Evolutionary conservation across 2,329 filamentous ascomycete species (phyloP), one percentile per base, ranked within the genome.

Genomic region (Xylariomycetidae sp.): DNA sequence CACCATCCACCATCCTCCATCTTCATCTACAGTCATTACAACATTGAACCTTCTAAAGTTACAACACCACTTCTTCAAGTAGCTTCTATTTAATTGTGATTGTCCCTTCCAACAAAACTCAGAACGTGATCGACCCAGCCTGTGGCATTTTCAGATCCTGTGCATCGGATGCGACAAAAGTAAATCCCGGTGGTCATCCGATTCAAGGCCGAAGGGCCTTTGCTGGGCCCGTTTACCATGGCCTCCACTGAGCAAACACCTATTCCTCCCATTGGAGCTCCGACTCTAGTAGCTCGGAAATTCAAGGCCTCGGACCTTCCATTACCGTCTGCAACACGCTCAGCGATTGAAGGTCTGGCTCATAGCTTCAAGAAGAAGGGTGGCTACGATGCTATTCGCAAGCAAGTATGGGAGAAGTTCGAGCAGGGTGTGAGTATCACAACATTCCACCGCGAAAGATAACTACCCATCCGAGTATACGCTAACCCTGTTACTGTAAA

Each of bases 301-400:
- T 77, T 82, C 56, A 87, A 87, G 57, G 76, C 83, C 3, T 82
- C 81, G 0, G 85, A 90, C 48, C 69, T 90, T 13, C 85, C 85
- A 2, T 63, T 89, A 14, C 75, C 83, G 5, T 82, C 81, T 3
- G 73, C 78, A n/a, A 85, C 86, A 33, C 73, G 83, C 44, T 73
- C 75, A 2, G 80, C 82, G 2, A 87, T 90, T 36, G 85, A 89
- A 48, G 74, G 72, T 12, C 72, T 90, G 15, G 76, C 85, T n/a
- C 81, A 86, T 53, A 82, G 75, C 9, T 90, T 89, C 65, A 89
- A 89, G 62, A 90, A 89, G 64, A 88, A 87, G 59, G 86, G 86
- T 40, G 83, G 84, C 37, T 92, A 89, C 53, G 86, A 92, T 59
- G 67, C 73, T 11, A 74, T 89, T 43, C 79, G 85, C 41, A 89